phyloP scores from a whole-genome alignment of 345 rosid species.

The Brassica carinata region DNA sequence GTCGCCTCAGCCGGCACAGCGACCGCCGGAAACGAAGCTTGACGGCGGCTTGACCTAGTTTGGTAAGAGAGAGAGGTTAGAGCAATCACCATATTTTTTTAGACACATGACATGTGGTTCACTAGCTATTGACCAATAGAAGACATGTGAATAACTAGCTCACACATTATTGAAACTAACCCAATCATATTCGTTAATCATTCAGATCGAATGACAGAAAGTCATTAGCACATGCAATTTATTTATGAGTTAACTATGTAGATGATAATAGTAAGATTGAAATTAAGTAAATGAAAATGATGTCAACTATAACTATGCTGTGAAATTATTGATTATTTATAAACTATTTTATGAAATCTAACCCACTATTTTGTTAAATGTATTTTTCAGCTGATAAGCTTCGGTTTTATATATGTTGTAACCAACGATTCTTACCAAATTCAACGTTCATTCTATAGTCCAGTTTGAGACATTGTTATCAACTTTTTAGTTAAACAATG shows the following conservation, averaged over 20 bases:
- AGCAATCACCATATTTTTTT: background rate
- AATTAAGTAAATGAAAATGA: background rate
- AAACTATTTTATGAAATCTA: background rate
- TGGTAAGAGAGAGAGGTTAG: too few relatives aligned
- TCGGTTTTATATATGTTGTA: background rate
- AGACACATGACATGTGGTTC: conserved; percentile 19
- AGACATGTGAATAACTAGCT: conserved; percentile 33
- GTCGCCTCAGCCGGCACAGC: too few relatives aligned
- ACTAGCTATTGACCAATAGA: conserved; percentile 34
- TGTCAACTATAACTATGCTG: background rate
- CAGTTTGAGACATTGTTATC: background rate
- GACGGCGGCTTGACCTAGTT: too few relatives aligned
- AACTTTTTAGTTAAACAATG: background rate
- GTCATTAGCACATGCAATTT: background rate
- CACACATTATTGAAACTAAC: conserved; percentile 21
- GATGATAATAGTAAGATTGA: background rate
- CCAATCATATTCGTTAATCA: conserved; percentile 24
- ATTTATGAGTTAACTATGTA: background rate
- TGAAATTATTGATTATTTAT: background rate
- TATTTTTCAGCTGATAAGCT: background rate
- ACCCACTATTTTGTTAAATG: background rate
- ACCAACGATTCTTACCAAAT: background rate
- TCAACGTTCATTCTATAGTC: background rate
- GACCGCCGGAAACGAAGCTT: too few relatives aligned
- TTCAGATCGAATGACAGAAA: conserved; percentile 12